A percentile compares a stretch with the other conserved stretches of the same genome.
phyloP scores from a whole-genome alignment of 495 filamentous ascomycete genomes.

The Xylaria scruposa region DNA sequence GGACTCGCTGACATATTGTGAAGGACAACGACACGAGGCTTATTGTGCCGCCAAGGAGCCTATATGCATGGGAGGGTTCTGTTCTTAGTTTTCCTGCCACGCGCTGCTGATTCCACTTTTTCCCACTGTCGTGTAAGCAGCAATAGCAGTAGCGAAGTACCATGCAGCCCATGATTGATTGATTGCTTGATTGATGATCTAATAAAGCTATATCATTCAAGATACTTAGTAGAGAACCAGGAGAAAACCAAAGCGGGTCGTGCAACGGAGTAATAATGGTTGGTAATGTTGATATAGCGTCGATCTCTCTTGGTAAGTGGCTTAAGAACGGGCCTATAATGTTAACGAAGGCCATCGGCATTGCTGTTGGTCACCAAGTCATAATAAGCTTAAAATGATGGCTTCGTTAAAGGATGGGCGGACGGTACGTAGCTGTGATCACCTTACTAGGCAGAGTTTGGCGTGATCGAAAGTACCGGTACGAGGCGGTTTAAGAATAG shows the following conservation, averaged over 20 bases:
- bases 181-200: not conserved
- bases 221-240: too few species aligned
- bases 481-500: slow-evolving; percentile 16
- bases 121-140: slow-evolving; percentile 13
- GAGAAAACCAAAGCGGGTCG: not conserved
- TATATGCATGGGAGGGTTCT: slow-evolving; percentile 10
- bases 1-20: slow-evolving; percentile 25
- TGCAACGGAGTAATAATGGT: not conserved
- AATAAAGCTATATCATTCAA: not conserved
- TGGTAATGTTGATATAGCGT: not conserved
- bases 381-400: slow-evolving; percentile 23
- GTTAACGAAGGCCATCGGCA: not conserved
- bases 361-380: not conserved
- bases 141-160: slow-evolving; percentile 10
- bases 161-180: slow-evolving; percentile 3
- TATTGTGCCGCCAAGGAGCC: slow-evolving; percentile 24
- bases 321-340: not conserved
- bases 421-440: not conserved
- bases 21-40: slow-evolving; percentile 23
- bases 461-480: not conserved
- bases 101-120: slow-evolving; percentile 18
- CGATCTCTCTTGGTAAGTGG: not conserved
- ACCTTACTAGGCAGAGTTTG: not conserved
- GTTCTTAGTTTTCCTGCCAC: slow-evolving; percentile 23
- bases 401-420: slow-evolving; percentile 12